Conservation (phyloP, 176 grass and related monocot genomes). For the Leersia perrieri region DNA sequence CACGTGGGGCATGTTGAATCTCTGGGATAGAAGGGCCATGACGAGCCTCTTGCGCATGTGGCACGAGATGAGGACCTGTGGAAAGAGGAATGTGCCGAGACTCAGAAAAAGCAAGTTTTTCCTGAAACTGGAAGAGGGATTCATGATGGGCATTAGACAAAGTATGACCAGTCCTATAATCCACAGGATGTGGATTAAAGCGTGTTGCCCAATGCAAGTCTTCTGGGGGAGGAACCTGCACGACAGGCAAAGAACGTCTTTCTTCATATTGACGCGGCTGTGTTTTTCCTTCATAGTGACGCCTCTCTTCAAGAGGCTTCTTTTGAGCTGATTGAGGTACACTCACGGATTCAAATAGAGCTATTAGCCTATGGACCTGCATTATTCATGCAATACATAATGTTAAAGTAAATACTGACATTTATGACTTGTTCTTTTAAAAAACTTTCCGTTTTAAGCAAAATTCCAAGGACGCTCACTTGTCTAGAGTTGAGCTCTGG, state of each 20-base stretch:
- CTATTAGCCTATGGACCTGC: conserved; percentile 57
- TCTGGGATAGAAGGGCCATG: conserved; percentile 37
- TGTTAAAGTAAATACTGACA: conserved; percentile 11
- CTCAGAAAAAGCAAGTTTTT: conserved; percentile 16
- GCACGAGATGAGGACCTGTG: conserved; percentile 14
- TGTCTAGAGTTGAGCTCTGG: conserved; percentile 60
- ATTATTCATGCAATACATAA: conserved; percentile 14
- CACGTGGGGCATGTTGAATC: conserved; percentile 43
- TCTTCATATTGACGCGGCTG: conserved; percentile 31
- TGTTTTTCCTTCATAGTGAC: conserved; percentile 27
- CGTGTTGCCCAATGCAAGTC: conserved; percentile 41
- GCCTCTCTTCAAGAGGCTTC: conserved; percentile 18
- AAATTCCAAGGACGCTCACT: conserved; percentile 32
- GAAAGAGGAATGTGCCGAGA: conserved; percentile 26
- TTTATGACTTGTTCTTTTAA: conserved; percentile 12
- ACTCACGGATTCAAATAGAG: conserved; percentile 40
- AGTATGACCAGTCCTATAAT: conserved; percentile 26
- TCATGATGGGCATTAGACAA: conserved; percentile 29
- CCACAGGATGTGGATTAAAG: conserved; percentile 33
- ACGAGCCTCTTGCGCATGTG: conserved; percentile 1
- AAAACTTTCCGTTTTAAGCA: conserved; percentile 3
- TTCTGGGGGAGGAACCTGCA: conserved; percentile 36
- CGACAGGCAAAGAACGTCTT: conserved; percentile 22
- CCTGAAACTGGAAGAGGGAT: conserved; percentile 33
- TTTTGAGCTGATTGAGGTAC: conserved; percentile 24